Percentiles rank a stretch among this genome's conserved stretches.
Conservation (phyloP, 768 basidiomycete species). For the Hirschioporus abietinus region DNA sequence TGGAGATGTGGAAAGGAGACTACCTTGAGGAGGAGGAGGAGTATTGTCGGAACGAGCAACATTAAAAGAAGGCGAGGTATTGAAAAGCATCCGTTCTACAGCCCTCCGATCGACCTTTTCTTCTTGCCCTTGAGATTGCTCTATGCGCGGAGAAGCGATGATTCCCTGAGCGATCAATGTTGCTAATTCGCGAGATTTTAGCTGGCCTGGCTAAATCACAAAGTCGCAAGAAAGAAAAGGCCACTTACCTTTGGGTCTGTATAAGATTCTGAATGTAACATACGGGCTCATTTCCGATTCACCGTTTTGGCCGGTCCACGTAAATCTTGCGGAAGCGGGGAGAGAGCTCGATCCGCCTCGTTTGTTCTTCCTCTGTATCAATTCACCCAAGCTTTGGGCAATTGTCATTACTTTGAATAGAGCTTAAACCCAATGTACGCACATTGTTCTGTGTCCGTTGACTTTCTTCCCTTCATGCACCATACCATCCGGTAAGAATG, state of each 20-base stretch:
- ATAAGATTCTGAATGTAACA: neutral
- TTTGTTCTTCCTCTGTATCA: neutral
- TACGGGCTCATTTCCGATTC: neutral
- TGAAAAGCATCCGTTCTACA: neutral
- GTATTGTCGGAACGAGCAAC: neutral
- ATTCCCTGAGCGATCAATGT: neutral
- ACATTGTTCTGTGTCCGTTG: neutral
- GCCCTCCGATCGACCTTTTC: neutral
- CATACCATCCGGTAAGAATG: neutral
- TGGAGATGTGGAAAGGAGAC: neutral
- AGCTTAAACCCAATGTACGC: neutral
- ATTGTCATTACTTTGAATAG: neutral
- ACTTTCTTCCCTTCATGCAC: neutral
- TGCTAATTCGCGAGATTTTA: neutral
- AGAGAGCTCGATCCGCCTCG: neutral
- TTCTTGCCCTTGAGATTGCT: neutral
- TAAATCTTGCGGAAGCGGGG: neutral
- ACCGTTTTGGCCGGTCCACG: neutral
- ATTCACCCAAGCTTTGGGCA: neutral
- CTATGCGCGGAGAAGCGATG: neutral
- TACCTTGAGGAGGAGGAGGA: neutral
- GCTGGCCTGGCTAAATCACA: neutral
- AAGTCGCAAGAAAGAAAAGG: neutral
- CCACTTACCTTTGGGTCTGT: neutral
- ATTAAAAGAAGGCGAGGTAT: neutral